phyloP scores from a whole-genome alignment of 2,329 filamentous ascomycete species.

The Botrytis sinoallii region DNA sequence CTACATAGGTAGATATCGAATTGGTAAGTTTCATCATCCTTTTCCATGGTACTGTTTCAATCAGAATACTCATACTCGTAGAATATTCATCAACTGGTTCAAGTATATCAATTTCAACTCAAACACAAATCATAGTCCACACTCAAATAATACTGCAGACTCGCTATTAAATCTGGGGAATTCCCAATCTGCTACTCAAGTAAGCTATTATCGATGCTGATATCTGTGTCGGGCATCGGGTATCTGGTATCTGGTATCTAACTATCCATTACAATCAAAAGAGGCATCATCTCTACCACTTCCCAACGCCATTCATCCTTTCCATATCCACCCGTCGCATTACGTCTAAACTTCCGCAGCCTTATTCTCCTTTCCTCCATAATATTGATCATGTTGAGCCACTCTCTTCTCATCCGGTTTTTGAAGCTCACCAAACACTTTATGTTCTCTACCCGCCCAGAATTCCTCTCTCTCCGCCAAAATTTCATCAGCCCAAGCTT shows the following conservation, averaged over 20 bases:
- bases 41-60: too few species aligned
- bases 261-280: background rate
- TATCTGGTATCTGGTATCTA: background rate
- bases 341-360: background rate
- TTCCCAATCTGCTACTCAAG: background rate
- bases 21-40: too few species aligned
- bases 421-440: background rate
- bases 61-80: too few species aligned
- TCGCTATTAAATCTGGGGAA: background rate
- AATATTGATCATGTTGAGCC: conserved; percentile 22
- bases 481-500: conserved; percentile 74
- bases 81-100: too few species aligned
- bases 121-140: too few species aligned
- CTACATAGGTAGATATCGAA: too few species aligned
- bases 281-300: background rate
- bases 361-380: conserved; percentile 18
- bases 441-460: conserved; percentile 52
- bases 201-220: background rate
- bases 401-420: conserved; percentile 9
- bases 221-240: background rate
- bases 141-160: background rate
- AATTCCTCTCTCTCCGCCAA: conserved; percentile 71
- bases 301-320: background rate
- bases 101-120: too few species aligned
- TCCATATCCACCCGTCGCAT: background rate